These are phyloP conservation scores for Aspergillus kassunensis DNA, from an alignment of 495 filamentous ascomycete genomes.

Conservation along the genomic window DNA sequence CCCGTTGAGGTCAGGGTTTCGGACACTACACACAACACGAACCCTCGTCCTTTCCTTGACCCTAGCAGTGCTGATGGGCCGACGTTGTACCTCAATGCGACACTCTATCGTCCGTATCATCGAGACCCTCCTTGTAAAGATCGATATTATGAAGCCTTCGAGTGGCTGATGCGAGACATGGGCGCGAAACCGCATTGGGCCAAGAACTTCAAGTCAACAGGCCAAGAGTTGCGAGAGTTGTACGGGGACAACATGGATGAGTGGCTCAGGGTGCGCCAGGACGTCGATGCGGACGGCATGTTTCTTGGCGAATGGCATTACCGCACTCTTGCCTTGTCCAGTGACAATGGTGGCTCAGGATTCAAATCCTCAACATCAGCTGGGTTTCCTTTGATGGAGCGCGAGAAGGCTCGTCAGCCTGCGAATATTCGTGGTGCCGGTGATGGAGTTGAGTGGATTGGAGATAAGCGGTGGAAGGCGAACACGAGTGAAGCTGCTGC, in stretches of 20 bases:
- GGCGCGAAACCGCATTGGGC: constrained; percentile 95
- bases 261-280: constrained; percentile 65
- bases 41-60: constrained; percentile 74
- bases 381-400: constrained; percentile 43
- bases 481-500: constrained; percentile 12
- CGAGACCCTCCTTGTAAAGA: constrained; percentile 71
- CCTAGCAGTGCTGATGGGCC: constrained; percentile 61
- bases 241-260: constrained; percentile 54
- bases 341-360: constrained; percentile 10
- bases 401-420: constrained; percentile 31
- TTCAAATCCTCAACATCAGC: constrained; percentile 8
- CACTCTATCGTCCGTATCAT: constrained; percentile 86
- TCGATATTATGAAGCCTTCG: constrained; percentile 90
- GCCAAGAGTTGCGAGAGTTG: constrained; percentile 41
- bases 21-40: constrained; percentile 57
- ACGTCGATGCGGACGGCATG: constrained; percentile 84
- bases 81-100: constrained; percentile 92
- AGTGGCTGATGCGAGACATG: constrained; percentile 90
- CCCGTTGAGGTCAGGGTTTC: constrained; percentile 89
- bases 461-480: constrained; percentile 36
- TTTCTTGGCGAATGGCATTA: constrained; percentile 91
- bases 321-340: constrained; percentile 55
- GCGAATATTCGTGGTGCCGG: constrained; percentile 29
- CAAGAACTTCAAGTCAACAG: constrained; percentile 74
- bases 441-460: constrained; percentile 56